Base-by-base conservation (phyloP, 2,329 filamentous ascomycete species). In the Rosellinia necatrix region DNA sequence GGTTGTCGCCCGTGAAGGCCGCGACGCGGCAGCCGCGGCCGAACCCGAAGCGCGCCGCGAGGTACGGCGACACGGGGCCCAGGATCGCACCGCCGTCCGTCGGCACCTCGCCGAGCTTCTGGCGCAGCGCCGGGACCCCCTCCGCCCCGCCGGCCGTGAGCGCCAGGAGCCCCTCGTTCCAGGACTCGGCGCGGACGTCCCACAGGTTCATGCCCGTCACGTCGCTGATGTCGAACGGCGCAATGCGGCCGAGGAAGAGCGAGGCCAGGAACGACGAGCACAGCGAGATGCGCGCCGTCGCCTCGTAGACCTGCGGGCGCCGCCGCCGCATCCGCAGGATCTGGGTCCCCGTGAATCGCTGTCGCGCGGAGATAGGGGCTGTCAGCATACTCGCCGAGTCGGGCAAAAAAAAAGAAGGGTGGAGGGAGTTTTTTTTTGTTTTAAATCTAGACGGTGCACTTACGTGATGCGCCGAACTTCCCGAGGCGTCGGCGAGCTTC, bases 271-370 rank as follows among this genome's bases (percentile, higher is more conserved):
- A 99, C 0, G 93, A 97, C 0, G 93, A 97, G 12, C 97, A 92
- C 41, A 97, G 87, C 2, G 92, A 96, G 70, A 99, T 96, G 53
- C 91, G 86, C 9, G 86, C 81, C 0, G 94, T 96, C 25, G 85
- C 82, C 59, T 82, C 80, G 74, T 97, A 97, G 64, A 91, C 88
- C 4, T 89, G 82, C 1, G 93, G 91, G 62, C 92, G 84, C 62
- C 90, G 90, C 53, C 85, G 83, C 64, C 88, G 87, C 72, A 97
- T 92, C 10, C 92, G 85, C 74, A 97, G 84, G 67, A 99, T 97
- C 74, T 99, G 94, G 3, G 91, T 90, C n/a, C 94, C 94, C 22
- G 93, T 97, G 77, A 99, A 99, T 60, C 94, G 89, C 89, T 92
- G 64, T 52, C 30, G 44, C 30, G 3, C 27, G 3, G n/a, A 56